Evolutionary conservation across 75 land plant genomes (phyloP).

Genomic region (Pseudotsuga menziesii): DNA sequence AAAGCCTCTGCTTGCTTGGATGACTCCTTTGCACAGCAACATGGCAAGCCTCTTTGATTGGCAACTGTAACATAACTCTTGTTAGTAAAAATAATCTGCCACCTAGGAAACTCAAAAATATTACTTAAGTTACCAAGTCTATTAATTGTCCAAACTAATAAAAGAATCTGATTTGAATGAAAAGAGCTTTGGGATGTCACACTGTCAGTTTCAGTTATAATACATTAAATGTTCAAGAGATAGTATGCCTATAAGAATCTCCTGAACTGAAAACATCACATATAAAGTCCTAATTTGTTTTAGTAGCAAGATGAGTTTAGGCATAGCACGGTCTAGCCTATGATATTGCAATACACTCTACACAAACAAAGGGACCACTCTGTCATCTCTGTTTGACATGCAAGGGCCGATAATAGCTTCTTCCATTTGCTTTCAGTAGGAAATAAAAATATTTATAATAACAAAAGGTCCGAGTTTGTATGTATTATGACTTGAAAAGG

Average conservation of each 20-base stretch:
- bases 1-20: constrained; percentile 82
- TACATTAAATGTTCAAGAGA: neutral
- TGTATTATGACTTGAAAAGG: neutral
- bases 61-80: constrained; percentile 54
- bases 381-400: neutral
- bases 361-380: neutral
- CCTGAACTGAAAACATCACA: neutral
- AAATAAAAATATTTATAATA: neutral
- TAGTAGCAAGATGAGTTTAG: neutral
- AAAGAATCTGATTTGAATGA: neutral
- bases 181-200: neutral
- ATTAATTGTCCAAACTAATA: neutral
- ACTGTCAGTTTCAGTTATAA: neutral
- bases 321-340: neutral
- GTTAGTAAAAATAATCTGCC: neutral
- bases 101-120: neutral
- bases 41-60: constrained; percentile 97
- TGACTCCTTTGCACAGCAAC: constrained; percentile 84
- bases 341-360: neutral
- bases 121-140: neutral
- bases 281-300: neutral
- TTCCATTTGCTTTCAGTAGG: neutral
- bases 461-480: neutral
- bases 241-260: neutral
- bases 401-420: neutral